Base-by-base conservation (phyloP, 148 eudicot species). In the Talinum fruticosum region DNA sequence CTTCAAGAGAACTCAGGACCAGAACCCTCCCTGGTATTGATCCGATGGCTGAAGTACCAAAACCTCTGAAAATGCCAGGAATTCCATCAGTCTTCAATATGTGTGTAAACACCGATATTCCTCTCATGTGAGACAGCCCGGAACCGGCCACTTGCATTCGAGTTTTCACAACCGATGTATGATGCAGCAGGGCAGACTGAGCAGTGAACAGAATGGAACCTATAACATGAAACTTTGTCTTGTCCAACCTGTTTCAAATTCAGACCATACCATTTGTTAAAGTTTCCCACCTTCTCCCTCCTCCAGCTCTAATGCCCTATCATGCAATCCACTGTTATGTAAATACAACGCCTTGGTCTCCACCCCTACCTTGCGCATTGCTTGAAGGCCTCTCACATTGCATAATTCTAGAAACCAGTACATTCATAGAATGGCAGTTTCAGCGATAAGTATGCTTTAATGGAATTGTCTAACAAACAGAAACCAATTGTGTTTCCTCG, bases 1-100 rank as follows among this genome's bases (percentile, higher is more conserved):
- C 64, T 82, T 92, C 97, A 72, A 92, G 88, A 41, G 94, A 89
- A 76, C 91, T 92, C 35, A 90, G 78, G 67, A 86, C 86, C 59
- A 92, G 75, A 35, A 89, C 90, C 66, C 97, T 82, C 24, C 94
- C 94, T 19, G 97, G 97, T 78, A 92, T 59, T 35, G 90, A 83
- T 66, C 94, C 94, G 32, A 90, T 73, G 18, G 94, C 92, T n/a
- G 91, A 87, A 61, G 97, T 89, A 67, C 90, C 92, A 79, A 90
- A 90, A 36, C 97, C 94, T 84, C 97, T 85, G 78, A 82, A 92
- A 41, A 87, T 75, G 26, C 97, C 97, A n/a, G 65, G 84, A 47
- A 90, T 66, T n/a, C 97, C 97, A 34, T 92, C 97, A 10, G 45
- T 79, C 74, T 67, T 89, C 69, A 92, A 74, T 75, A 89, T 85